Base-by-base conservation (phyloP, 139 green algal genomes). In the Haematococcus lacustris region DNA sequence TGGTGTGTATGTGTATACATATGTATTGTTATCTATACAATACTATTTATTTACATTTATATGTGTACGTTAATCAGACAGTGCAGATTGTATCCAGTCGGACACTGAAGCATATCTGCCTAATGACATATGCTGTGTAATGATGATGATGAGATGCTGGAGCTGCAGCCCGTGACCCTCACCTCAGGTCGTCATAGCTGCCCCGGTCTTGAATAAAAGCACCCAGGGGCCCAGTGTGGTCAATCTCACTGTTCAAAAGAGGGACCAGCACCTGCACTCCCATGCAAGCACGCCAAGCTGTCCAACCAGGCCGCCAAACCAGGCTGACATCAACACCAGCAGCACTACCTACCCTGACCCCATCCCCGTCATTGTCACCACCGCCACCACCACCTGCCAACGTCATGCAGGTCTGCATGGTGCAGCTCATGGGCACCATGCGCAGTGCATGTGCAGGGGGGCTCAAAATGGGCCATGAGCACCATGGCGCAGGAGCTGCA, bases 171-270 rank as follows among this genome's bases (percentile, higher is more conserved):
- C 39, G 40, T 57, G 82, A 47, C 47, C 73, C 4, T 51, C 69
- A 38, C 38, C 1, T n/a, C 34, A 77, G 50, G 3, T 23, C 33
- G 28, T 70, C 38, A 32, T 66, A 53, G 34, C 61, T 32, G 0
- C 79, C 74, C n/a, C 63, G 51, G 32, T 82, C 68, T 21, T 73
- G 34, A 35, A 71, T 57, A 3, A 76, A 34, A 28, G 3, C 50
- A 2, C 67, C 38, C 33, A 84, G 51, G 26, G 79, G 75, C 21
- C 79, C 79, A 35, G 51, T 60, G 25, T 77, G 66, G 38, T 89
- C 73, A 37, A 91, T 88, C 34, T 88, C 81, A 3, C 83, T 77
- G 68, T 93, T 93, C 21, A 88, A 59, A 6, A 93, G 77, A 0
- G 88, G 85, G 26, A 93, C 70, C 51, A 89, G 57, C 3, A 88